Conservation (phyloP, 306 rosid species). For the Cucurbita moschata region DNA sequence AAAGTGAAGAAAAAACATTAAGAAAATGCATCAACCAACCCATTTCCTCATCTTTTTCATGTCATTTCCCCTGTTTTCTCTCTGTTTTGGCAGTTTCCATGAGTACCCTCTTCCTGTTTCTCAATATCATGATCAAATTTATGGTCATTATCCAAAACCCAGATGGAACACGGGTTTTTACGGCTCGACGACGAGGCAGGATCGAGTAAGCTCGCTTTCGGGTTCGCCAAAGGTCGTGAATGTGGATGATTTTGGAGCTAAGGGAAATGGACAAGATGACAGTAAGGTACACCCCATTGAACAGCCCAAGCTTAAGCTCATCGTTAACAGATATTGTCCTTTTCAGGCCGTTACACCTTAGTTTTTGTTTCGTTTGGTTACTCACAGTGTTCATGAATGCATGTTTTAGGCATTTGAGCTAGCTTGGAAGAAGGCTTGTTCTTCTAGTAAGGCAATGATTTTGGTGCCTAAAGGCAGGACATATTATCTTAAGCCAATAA, state of each 20-base stretch:
- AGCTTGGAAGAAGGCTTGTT: slow-evolving; percentile 60
- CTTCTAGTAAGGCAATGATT: slow-evolving; percentile 21
- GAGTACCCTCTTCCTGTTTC: not conserved
- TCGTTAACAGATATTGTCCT: too few species aligned
- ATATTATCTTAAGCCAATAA: slow-evolving; percentile 47
- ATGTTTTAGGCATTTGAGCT: slow-evolving; percentile 40
- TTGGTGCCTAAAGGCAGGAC: slow-evolving; percentile 30
- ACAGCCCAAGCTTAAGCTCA: not conserved
- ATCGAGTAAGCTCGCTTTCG: not conserved
- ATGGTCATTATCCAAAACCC: not conserved
- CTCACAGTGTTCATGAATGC: too few species aligned
- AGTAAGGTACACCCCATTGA: slow-evolving; percentile 23
- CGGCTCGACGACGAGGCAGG: not conserved
- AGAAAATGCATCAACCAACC: not conserved
- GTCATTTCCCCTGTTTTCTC: not conserved
- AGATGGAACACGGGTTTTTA: not conserved
- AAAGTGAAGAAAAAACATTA: not conserved
- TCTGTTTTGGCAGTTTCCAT: slow-evolving; percentile 2
- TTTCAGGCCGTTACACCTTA: too few species aligned
- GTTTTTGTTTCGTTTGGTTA: not conserved
- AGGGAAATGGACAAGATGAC: slow-evolving; percentile 31
- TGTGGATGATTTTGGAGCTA: slow-evolving; percentile 58
- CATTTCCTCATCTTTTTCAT: slow-evolving; percentile 2
- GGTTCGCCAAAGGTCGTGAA: slow-evolving; percentile 7
- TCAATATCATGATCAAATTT: not conserved